Evolutionary conservation across 1,284 basidiomycete genomes (phyloP), one percentile per base, ranked within the genome.

Genomic region (Cryptococcus sp.): DNA sequence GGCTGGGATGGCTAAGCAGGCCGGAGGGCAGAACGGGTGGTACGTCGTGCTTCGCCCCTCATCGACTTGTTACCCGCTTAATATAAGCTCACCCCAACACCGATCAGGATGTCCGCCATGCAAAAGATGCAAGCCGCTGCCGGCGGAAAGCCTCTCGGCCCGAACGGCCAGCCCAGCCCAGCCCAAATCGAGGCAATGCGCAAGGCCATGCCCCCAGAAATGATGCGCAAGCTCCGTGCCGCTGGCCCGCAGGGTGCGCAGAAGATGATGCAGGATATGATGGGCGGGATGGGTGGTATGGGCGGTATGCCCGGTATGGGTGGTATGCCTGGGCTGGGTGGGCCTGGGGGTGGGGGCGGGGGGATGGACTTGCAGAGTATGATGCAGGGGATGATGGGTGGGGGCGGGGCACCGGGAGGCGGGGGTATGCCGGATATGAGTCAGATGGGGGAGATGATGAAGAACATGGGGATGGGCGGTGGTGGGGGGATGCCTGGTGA

Each of bases 1-100:
- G 89, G 87, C 90, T 51, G 92, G 90, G 69, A 94, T 96, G 90
- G 93, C 93, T 21, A 95, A 93, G 79, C 88, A 91, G 72, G 92
- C 93, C 16, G 95, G 95, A 46, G 96, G 95, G 38, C 97, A 96
- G 83, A 89, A 90, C 62, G 92, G 93, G 68, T 91, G 90, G 87
- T 84, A 56, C 59, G 82, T 79, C 37, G n/a, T n/a, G n/a, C 36
- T 20, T 15, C 37, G 7, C 44, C 16, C 18, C 12, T 35, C 12
- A n/a, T 28, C 38, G 18, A 18, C 12, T 15, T 42, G 9, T n/a
- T 5, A 8, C n/a, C 15, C 18, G 45, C 45, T 24, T 13, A 23
- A 5, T 11, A 13, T 37, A 24, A 20, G 50, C 39, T 62, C 43
- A 52, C 50, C 23, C 39, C 20, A 4, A 5, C 35, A 9, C 4